Evolutionary conservation across 805 yeast genomes (phyloP), one percentile per base, ranked within the genome.

Genomic region (Monosporozyma unispora): DNA sequence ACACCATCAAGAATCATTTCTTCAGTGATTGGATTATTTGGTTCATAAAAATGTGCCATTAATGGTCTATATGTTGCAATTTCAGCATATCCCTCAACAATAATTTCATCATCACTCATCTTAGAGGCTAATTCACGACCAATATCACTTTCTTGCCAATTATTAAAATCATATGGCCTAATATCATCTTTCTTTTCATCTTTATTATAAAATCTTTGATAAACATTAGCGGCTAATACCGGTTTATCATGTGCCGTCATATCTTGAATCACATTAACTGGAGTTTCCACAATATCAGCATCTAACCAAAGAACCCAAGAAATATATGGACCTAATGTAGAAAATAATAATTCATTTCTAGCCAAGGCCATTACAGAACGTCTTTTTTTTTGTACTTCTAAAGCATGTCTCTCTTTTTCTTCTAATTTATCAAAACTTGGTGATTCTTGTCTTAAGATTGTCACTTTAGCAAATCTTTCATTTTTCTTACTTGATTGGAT

Each of bases 241-340:
- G 96, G 88, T 66, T 84, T 87, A 66, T 91, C 80, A 67, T 89
- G 96, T 10, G 75, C 62, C 16, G 91, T 81, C 76, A 93, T 70
- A 63, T 91, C 98, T 70, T 93, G 95, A 54, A 93, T 78, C 59
- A 93, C 70, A 16, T 85, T 79, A 12, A 77, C 69, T 16, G 96
- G 96, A 4, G 96, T 79, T 68, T 93, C 99, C 31, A 90, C 77
- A 42, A 93, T 83, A 68, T 93, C 99, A 2, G 96, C 83, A 68
- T 93, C 99, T 57, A 93, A 72, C 99, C 99, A 93, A 47, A 93
- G 71, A 18, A 91, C 85, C 99, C 99, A 93, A 21, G 95, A 80
- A 2, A 95, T 89, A 57, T 84, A 79, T 19, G 97, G 95, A 3
- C 89, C 85, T 44, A 93, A 71, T 1, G 97, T 81, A 9, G 97